phyloP scores from a whole-genome alignment of 257 asterid genomes.

The Gynochthodes officinalis region DNA sequence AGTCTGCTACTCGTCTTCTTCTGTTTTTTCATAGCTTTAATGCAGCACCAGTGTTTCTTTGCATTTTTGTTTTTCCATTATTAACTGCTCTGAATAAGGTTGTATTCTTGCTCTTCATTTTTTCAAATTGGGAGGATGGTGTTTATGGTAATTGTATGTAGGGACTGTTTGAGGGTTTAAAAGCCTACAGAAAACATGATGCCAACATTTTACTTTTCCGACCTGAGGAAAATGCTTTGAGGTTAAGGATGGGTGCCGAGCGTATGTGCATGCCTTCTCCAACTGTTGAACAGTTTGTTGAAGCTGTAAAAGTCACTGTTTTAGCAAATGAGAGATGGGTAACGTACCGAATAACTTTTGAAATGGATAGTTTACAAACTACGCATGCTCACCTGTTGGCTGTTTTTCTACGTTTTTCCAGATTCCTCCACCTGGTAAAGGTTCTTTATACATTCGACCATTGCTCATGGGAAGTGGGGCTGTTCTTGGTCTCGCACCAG shows the following conservation, averaged over 20 bases:
- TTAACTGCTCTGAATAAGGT: background rate
- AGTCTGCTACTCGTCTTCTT: background rate
- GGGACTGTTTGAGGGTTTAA: slow-evolving; percentile 93
- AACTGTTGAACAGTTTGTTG: slow-evolving; percentile 77
- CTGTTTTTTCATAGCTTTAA: background rate
- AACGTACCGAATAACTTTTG: slow-evolving; percentile 18
- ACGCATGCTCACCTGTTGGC: background rate
- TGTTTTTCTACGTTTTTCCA: slow-evolving; percentile 31
- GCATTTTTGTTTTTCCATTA: background rate
- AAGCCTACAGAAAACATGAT: slow-evolving; percentile 78
- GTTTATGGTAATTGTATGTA: slow-evolving; percentile 17
- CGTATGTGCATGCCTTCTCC: slow-evolving; percentile 99
- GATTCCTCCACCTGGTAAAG: slow-evolving; percentile 98
- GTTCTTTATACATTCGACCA: slow-evolving; percentile 87
- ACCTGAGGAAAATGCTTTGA: slow-evolving; percentile 72
- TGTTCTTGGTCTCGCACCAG: slow-evolving; percentile 95
- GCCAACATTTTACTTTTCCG: slow-evolving; percentile 84
- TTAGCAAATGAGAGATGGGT: slow-evolving; percentile 96
- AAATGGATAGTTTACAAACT: background rate
- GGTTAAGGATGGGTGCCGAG: slow-evolving; percentile 80
- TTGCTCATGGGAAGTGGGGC: slow-evolving; percentile 99
- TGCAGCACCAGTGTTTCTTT: background rate
- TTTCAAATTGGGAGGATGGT: background rate
- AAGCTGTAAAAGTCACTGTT: slow-evolving; percentile 82
- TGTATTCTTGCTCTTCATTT: background rate